These are phyloP conservation scores for Irineochytrium annulatum DNA, from an alignment of 192 early-diverging fungal genomes.

Conservation along the genomic window DNA sequence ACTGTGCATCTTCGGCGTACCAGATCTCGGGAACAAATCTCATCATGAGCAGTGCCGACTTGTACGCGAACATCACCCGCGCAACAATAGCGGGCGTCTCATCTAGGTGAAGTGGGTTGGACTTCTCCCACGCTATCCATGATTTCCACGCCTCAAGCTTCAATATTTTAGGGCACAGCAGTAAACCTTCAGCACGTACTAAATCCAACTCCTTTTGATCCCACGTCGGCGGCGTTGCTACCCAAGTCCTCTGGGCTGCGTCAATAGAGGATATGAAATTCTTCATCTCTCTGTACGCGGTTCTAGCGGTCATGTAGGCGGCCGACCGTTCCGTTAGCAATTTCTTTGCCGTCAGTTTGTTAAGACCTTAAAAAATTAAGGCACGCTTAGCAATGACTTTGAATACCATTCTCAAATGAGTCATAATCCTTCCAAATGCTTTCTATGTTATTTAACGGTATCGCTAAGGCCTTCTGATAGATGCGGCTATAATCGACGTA, in stretches of 20 bases:
- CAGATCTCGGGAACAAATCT: slow-evolving; percentile 87
- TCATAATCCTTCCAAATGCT: slow-evolving; percentile 96
- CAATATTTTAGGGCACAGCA: neutral
- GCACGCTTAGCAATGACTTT: no score
- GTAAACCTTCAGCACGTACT: slow-evolving; percentile 38
- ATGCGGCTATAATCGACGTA: no score
- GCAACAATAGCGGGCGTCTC: slow-evolving; percentile 52
- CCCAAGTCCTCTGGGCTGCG: slow-evolving; percentile 45
- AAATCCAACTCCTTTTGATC: slow-evolving; percentile 60
- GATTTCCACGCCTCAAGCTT: slow-evolving; percentile 66
- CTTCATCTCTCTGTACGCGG: slow-evolving; percentile 75
- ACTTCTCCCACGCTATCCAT: slow-evolving; percentile 86
- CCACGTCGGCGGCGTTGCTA: slow-evolving; percentile 80
- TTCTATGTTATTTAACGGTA: slow-evolving; percentile 84
- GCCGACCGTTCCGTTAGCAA: slow-evolving; percentile 79
- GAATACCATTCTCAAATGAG: slow-evolving; percentile 73
- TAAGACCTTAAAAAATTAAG: slow-evolving; percentile 39
- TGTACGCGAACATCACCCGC: slow-evolving; percentile 81
- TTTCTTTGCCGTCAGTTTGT: slow-evolving; percentile 87
- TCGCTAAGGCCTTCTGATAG: slow-evolving; percentile 81
- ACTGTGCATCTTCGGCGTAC: slow-evolving; percentile 47
- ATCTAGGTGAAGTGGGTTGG: slow-evolving; percentile 79
- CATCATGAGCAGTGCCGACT: slow-evolving; percentile 77
- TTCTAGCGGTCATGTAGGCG: slow-evolving; percentile 91
- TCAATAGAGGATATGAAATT: slow-evolving; percentile 75